phyloP scores from a whole-genome alignment of 2,329 filamentous ascomycete species.

The Colletotrichum sp. region DNA sequence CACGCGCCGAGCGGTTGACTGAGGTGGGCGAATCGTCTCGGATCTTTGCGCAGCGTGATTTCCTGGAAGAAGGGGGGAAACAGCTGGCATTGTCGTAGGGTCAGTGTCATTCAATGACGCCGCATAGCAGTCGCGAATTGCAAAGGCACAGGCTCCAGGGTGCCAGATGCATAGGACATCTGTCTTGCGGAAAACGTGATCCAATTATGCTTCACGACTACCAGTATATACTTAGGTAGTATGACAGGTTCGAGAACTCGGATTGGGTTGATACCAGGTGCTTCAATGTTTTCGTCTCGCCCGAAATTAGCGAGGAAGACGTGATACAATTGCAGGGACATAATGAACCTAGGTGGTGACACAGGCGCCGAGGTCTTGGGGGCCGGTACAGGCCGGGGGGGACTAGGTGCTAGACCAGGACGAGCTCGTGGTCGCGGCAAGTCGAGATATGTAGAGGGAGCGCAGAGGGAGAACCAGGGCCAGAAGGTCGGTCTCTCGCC shows the following conservation, averaged over 20 bases:
- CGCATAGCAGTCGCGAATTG: neutral
- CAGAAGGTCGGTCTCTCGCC: neutral
- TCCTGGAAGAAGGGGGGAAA: neutral
- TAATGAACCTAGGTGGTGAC: neutral
- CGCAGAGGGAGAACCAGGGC: neutral
- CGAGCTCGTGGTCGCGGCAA: neutral
- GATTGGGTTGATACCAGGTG: neutral
- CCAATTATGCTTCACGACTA: neutral
- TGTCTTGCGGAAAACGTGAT: neutral
- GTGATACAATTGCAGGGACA: neutral
- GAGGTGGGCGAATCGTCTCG: neutral
- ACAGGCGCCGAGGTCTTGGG: neutral
- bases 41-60: neutral
- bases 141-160: neutral
- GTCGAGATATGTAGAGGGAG: neutral
- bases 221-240: neutral
- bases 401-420: neutral
- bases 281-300: neutral
- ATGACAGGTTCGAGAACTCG: neutral
- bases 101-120: neutral
- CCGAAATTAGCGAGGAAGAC: neutral
- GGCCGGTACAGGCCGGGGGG: neutral
- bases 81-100: neutral
- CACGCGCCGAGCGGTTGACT: neutral
- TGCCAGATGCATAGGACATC: conserved; percentile 5